Conservation (phyloP, 2,329 filamentous ascomycete genomes). For the Fusarium armeniacum region DNA sequence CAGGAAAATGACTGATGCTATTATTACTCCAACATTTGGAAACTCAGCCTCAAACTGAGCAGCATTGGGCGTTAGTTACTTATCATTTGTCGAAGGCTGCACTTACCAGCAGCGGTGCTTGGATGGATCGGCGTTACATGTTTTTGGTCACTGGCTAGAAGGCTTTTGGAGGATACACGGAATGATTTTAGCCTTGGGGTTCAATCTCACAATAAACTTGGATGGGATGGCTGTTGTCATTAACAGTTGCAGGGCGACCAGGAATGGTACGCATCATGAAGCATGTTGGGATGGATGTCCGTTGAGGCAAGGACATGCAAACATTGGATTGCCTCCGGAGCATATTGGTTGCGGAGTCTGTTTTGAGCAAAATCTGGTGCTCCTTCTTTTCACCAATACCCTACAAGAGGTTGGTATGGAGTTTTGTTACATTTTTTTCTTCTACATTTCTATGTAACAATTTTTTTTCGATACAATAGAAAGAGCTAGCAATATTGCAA, state of each 20-base stretch:
- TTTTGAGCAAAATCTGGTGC: constrained; percentile 25
- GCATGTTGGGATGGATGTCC: constrained; percentile 40
- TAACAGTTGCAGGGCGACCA: constrained; percentile 29
- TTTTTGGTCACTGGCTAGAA: constrained; percentile 22
- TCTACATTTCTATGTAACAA: constrained; percentile 17
- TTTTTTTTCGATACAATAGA: constrained; percentile 23
- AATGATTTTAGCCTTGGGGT: constrained; percentile 30
- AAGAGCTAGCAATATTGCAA: constrained; percentile 6
- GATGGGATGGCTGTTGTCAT: constrained; percentile 33
- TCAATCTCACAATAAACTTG: constrained; percentile 34
- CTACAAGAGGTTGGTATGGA: constrained; percentile 30
- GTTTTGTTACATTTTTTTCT: constrained; percentile 8
- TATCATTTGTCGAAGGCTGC: constrained; percentile 26
- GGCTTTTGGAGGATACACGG: constrained; percentile 21
- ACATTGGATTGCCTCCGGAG: constrained; percentile 28
- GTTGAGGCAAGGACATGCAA: constrained; percentile 27
- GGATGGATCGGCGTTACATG: constrained; percentile 43
- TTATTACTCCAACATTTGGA: constrained; percentile 39
- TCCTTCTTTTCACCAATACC: constrained; percentile 36
- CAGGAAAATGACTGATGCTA: constrained; percentile 23
- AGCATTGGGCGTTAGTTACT: constrained; percentile 33
- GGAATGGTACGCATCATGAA: constrained; percentile 43
- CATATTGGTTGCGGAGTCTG: constrained; percentile 28
- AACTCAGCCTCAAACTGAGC: constrained; percentile 45
- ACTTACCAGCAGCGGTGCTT: constrained; percentile 42